Conservation (phyloP, 306 rosid species). For the Erythrophleum fordii region DNA sequence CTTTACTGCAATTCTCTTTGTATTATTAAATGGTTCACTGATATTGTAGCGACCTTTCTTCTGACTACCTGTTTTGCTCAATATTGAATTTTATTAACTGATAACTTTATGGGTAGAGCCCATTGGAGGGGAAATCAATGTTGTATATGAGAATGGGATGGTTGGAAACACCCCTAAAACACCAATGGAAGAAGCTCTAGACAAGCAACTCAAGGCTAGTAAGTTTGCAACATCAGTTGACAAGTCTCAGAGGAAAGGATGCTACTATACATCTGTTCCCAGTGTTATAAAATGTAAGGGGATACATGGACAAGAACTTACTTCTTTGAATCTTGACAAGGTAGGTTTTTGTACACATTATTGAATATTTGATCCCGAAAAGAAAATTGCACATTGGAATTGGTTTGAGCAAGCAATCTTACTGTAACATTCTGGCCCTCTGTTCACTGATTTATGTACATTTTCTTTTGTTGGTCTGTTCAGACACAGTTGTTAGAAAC, state of each 20-base stretch:
- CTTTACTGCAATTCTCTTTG: slow-evolving; percentile 28
- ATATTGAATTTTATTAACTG: slow-evolving; percentile 30
- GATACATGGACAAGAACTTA: slow-evolving; percentile 75
- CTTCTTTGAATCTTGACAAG: slow-evolving; percentile 91
- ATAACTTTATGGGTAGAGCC: slow-evolving; percentile 64
- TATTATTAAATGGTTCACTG: slow-evolving; percentile 24
- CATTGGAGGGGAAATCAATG: slow-evolving; percentile 86
- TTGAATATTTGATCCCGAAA: slow-evolving; percentile 9
- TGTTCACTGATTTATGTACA: slow-evolving; percentile 25
- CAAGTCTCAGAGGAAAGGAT: slow-evolving; percentile 61
- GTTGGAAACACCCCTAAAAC: slow-evolving; percentile 52
- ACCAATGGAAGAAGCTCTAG: slow-evolving; percentile 65
- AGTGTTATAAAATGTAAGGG: slow-evolving; percentile 75
- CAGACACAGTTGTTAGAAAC: slow-evolving; percentile 84
- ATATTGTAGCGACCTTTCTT: background rate
- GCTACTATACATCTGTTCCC: slow-evolving; percentile 87
- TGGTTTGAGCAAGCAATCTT: slow-evolving; percentile 14
- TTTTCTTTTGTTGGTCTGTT: slow-evolving; percentile 36
- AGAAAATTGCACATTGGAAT: background rate
- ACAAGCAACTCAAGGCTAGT: slow-evolving; percentile 62
- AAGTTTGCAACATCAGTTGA: slow-evolving; percentile 58
- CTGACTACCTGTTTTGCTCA: background rate
- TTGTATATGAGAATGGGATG: slow-evolving; percentile 63
- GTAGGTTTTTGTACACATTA: slow-evolving; percentile 38
- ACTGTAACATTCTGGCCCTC: background rate